A percentile compares a stretch with the other conserved stretches of the same genome.
Conservation (phyloP, 169 alveolate species). For the Cryptosporidium muris region DNA sequence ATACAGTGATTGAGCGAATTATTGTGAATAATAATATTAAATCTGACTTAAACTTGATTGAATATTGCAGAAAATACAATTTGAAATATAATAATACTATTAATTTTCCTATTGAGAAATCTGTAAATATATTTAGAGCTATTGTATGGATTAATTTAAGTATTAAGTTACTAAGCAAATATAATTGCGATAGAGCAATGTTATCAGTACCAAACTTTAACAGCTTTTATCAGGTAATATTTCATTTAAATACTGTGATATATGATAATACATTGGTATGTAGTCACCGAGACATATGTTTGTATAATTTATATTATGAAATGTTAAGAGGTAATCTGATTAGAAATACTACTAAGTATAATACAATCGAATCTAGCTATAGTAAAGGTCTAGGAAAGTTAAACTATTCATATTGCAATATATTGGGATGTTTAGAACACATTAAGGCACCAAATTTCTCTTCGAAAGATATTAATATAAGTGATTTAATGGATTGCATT, state of each 20-base stretch:
- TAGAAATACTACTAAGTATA: neutral
- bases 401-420: neutral
- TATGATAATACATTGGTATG: neutral
- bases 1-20: conserved; percentile 20
- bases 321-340: too few relatives aligned
- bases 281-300: too few relatives aligned
- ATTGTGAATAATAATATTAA: neutral
- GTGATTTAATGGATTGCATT: conserved; percentile 5
- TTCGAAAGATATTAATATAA: neutral
- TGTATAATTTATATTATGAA: too few relatives aligned
- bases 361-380: conserved; percentile 2
- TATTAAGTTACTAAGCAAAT: conserved; percentile 1
- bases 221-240: conserved; percentile 11
- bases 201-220: conserved; percentile 7
- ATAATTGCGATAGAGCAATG: conserved; percentile 39
- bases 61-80: neutral
- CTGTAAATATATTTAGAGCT: neutral
- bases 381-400: neutral
- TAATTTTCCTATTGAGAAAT: too few relatives aligned
- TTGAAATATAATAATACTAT: neutral
- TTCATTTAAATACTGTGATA: conserved; percentile 16
- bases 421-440: conserved; percentile 36
- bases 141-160: conserved; percentile 52
- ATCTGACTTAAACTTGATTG: neutral
- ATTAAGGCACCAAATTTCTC: neutral